phyloP scores from a whole-genome alignment of 352 stramenopile genomes.

The Globisporangium paroecandrum region DNA sequence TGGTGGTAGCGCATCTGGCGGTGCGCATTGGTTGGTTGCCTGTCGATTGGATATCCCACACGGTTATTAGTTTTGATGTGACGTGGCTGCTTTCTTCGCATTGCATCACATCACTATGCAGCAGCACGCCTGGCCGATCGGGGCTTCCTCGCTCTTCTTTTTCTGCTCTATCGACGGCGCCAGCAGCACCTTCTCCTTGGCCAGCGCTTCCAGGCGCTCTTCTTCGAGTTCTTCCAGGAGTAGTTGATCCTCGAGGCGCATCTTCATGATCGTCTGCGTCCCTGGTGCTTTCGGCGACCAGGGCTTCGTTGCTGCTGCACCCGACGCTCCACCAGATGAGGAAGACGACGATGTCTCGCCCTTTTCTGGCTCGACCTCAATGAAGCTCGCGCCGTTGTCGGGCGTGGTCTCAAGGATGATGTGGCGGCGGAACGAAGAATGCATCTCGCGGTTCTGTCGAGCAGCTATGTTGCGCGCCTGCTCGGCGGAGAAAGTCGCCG shows the following conservation, averaged over 20 bases:
- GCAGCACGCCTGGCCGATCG: constrained; percentile 46
- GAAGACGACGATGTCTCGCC: constrained; percentile 12
- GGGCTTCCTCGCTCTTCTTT: constrained; percentile 13
- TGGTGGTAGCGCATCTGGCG: no score
- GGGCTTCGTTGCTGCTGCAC: constrained; percentile 36
- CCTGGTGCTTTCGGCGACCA: constrained; percentile 66
- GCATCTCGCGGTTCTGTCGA: constrained; percentile 29
- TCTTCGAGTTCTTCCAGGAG: constrained; percentile 60
- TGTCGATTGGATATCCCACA: neutral
- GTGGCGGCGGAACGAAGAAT: constrained; percentile 48
- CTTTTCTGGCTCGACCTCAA: constrained; percentile 44
- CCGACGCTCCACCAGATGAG: neutral
- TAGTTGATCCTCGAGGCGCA: constrained; percentile 61
- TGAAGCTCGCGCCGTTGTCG: constrained; percentile 60
- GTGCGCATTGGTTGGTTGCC: no score
- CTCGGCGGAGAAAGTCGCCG: constrained; percentile 10
- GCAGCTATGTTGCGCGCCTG: constrained; percentile 17
- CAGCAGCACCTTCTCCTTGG: constrained; percentile 48
- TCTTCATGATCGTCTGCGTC: constrained; percentile 56
- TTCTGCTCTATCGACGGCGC: constrained; percentile 12
- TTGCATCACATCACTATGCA: constrained; percentile 53
- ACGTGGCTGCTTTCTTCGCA: neutral
- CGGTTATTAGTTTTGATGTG: neutral
- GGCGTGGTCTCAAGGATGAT: constrained; percentile 60
- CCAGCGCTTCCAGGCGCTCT: constrained; percentile 46